Evolutionary conservation across 2,329 filamentous ascomycete species (phyloP).

Genomic region (Rhynchosporium secalis): DNA sequence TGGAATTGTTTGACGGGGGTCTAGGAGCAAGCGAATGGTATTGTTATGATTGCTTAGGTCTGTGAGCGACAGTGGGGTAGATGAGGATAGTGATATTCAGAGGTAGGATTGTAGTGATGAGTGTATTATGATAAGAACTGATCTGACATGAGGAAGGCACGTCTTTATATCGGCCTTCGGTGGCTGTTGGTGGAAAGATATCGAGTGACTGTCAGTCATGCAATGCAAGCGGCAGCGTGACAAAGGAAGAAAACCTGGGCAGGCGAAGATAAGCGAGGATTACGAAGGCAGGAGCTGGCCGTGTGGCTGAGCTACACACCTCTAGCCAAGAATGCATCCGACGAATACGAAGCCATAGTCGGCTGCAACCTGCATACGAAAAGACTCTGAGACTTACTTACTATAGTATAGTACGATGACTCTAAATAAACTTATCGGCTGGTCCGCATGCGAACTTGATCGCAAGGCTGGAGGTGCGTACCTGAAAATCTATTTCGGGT

Average conservation of each 20-base stretch:
- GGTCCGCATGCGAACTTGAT: slow-evolving; percentile 7
- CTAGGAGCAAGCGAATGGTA: slow-evolving; percentile 6
- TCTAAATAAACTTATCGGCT: slow-evolving; percentile 7
- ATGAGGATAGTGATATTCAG: neutral
- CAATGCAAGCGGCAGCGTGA: slow-evolving; percentile 17
- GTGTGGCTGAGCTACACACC: slow-evolving; percentile 20
- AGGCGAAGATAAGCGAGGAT: slow-evolving; percentile 12
- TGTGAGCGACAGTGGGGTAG: slow-evolving; percentile 25
- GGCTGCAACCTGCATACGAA: neutral
- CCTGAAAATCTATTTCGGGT: slow-evolving; percentile 15
- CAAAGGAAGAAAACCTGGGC: neutral
- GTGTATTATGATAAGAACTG: slow-evolving; percentile 1
- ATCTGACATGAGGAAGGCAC: slow-evolving; percentile 9
- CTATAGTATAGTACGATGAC: neutral
- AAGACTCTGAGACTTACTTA: neutral
- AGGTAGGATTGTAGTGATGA: neutral
- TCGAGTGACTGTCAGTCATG: slow-evolving; percentile 13
- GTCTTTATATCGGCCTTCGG: slow-evolving; percentile 14
- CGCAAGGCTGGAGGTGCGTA: slow-evolving; percentile 5
- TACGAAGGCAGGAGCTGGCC: neutral
- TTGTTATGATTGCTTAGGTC: slow-evolving; percentile 19
- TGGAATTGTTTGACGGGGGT: slow-evolving; percentile 12
- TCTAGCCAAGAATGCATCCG: neutral
- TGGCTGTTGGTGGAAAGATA: neutral
- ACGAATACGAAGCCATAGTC: slow-evolving; percentile 12